Percentiles rank a stretch among this genome's conserved stretches.
Conservation (phyloP, 306 rosid species). For the Chamaecrista fasciculata region DNA sequence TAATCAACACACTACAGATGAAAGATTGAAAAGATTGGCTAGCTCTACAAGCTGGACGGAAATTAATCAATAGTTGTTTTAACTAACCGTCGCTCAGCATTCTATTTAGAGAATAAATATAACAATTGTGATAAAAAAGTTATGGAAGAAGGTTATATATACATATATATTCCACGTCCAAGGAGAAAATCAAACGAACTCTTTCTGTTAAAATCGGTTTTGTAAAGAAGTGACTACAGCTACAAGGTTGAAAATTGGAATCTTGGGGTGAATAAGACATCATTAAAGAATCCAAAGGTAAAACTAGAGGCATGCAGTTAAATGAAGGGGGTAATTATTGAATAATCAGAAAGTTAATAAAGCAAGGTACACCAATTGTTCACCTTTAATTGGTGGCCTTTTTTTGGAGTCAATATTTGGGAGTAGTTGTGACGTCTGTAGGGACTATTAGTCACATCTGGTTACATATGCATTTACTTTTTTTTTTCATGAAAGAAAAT, state of each 20-base stretch:
- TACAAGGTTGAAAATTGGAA: no score
- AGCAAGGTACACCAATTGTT: not conserved
- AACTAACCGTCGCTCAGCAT: not conserved
- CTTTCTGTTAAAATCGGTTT: not conserved
- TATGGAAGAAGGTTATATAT: no score
- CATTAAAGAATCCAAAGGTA: not conserved
- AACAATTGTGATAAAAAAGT: no score
- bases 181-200: not conserved
- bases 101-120: not conserved
- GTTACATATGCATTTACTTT: not conserved
- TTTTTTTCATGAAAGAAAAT: no score
- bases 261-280: no score
- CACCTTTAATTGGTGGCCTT: not conserved
- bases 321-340: not conserved
- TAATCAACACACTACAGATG: no score
- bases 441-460: not conserved
- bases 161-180: not conserved
- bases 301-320: slow-evolving; percentile 3
- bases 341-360: not conserved
- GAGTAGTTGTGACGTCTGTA: not conserved
- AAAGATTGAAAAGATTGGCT: no score
- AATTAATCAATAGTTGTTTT: no score
- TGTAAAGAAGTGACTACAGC: slow-evolving; percentile 11
- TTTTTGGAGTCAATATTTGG: not conserved
- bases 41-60: no score